Conservation (phyloP, 768 basidiomycete species). For the Sistotremastrum niveocremeum region DNA sequence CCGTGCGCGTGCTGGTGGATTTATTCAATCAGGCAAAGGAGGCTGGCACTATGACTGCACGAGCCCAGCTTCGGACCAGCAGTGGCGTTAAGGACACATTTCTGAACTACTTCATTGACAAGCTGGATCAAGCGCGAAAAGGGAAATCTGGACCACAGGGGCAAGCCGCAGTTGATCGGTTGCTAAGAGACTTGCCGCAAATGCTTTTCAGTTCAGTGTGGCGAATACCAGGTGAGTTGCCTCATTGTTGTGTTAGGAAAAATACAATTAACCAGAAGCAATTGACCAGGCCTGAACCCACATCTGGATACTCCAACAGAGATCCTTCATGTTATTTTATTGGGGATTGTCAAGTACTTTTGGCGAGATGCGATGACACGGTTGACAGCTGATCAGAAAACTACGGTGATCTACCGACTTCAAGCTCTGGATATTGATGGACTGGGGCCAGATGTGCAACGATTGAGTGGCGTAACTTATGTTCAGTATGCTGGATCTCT, state of each 20-base stretch:
- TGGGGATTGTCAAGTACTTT: conserved; percentile 18
- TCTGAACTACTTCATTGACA: conserved; percentile 4
- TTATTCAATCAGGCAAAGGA: too few relatives aligned
- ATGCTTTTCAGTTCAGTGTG: conserved; percentile 8
- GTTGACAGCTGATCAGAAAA: conserved; percentile 17
- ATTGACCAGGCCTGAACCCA: conserved; percentile 30
- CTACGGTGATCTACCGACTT: conserved; percentile 15
- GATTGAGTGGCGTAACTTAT: conserved; percentile 18
- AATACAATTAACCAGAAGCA: neutral
- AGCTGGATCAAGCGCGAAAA: neutral
- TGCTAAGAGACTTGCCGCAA: too few relatives aligned
- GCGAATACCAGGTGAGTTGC: conserved; percentile 13
- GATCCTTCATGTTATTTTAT: conserved; percentile 20
- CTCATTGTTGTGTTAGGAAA: too few relatives aligned
- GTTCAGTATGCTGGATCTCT: conserved; percentile 26
- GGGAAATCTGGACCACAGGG: conserved; percentile 4
- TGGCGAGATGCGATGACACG: conserved; percentile 21
- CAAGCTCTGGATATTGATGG: conserved; percentile 15
- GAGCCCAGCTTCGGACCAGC: neutral
- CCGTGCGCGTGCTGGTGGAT: too few relatives aligned
- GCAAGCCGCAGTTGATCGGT: conserved; percentile 10
- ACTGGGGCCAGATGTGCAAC: conserved; percentile 21
- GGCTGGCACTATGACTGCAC: neutral
- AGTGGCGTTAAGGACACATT: conserved; percentile 7
- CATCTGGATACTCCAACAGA: conserved; percentile 31